Base-by-base conservation (phyloP, 768 basidiomycete species). In the Porpolomopsis calyptriformis region DNA sequence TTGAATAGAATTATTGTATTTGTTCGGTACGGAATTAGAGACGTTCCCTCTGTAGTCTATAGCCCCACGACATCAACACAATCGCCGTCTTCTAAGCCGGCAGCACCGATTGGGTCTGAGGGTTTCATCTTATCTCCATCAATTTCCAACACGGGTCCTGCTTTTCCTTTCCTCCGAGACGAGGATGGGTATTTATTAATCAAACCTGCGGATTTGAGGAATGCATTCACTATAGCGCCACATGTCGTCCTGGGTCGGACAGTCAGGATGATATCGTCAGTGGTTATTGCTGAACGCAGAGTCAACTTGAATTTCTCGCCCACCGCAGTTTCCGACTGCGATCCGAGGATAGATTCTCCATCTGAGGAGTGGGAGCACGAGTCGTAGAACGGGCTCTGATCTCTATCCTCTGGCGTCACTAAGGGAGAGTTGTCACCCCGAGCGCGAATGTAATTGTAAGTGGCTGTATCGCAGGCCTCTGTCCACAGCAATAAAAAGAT, bases 51-150 rank as follows among this genome's bases (percentile, higher is more conserved):
- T 31, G 42, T 23, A 38, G 39, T 37, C 64, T 48, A 76, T 34
- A 85, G 53, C 12, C 78, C 85, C 49, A 77, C 71, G 29, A 89
- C 74, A 47, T 90, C 86, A 16, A 89, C 74, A 66, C 79, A 58
- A 60, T 90, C 86, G 0, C 85, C 86, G 51, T 90, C 85, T 52
- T 88, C 86, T 49, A 88, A 53, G 49, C 84, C 85, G 16, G 74
- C 72, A 11, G 77, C 74, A 9, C 80, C 73, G 47, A 90, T 86
- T 49, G 72, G 72, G 4, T 67, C 61, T 18, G 72, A 66, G 27
- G 76, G 67, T n/a, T 68, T 67, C 69, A 85, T 70, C 56, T 69
- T 78, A 33, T 86, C 83, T 5, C 86, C 86, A 54, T 90, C 86
- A 19, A 89, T 64, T 53, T 66, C 69, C 29, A 88, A 55, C 34